phyloP scores from a whole-genome alignment of 2,329 filamentous ascomycete species.

The Xylaria sp. region DNA sequence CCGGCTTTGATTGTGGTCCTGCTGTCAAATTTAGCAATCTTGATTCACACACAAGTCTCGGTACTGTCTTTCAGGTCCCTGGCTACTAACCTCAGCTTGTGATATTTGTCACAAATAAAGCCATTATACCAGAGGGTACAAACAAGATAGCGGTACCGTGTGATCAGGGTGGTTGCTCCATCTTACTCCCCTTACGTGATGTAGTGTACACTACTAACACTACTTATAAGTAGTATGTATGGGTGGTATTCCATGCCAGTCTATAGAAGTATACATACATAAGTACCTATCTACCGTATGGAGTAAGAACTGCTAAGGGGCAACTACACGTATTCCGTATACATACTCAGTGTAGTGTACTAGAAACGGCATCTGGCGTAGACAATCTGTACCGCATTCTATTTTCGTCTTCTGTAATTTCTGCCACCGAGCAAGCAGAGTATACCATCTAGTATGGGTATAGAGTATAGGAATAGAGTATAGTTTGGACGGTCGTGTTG shows the following conservation, averaged over 20 bases:
- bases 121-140: slow-evolving; percentile 28
- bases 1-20: slow-evolving; percentile 31
- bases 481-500: slow-evolving; percentile 20
- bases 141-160: slow-evolving; percentile 31
- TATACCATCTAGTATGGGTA: not conserved
- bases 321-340: not conserved
- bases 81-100: slow-evolving; percentile 37
- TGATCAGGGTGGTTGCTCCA: slow-evolving; percentile 25
- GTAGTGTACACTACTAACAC: slow-evolving; percentile 14
- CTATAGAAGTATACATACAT: not conserved
- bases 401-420: not conserved
- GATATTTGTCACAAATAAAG: slow-evolving; percentile 36
- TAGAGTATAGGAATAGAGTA: not conserved
- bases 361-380: not conserved
- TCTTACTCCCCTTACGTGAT: slow-evolving; percentile 1
- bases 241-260: slow-evolving; percentile 1
- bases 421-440: not conserved
- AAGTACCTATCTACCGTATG: not conserved
- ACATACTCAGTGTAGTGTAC: not conserved
- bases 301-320: slow-evolving; percentile 11
- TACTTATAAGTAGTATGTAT: not conserved
- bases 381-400: not conserved
- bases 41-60: slow-evolving; percentile 38
- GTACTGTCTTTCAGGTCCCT: slow-evolving; percentile 23
- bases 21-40: slow-evolving; percentile 43